phyloP scores from a whole-genome alignment of 345 rosid genomes.

The Eucalyptus marginata region DNA sequence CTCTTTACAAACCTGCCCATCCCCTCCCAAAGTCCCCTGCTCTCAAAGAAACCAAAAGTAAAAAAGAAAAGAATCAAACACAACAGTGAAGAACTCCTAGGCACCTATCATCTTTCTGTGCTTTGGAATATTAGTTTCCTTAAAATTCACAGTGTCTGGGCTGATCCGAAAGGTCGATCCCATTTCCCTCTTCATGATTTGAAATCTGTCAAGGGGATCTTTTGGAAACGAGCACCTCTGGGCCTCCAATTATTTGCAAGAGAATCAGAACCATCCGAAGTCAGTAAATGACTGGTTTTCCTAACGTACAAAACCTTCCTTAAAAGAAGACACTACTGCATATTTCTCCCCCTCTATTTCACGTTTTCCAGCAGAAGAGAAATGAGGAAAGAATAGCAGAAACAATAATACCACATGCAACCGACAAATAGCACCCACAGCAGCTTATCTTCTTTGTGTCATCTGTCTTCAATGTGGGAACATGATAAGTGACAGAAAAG shows the following conservation, averaged over 20 bases:
- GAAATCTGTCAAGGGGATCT: not conserved
- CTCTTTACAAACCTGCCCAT: not conserved
- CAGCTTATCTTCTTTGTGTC: slow-evolving; percentile 65
- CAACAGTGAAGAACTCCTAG: too few species aligned
- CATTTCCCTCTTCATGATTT: not conserved
- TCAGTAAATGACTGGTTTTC: not conserved
- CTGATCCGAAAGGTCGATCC: not conserved
- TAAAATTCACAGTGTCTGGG: not conserved
- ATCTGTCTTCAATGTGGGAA: slow-evolving; percentile 60
- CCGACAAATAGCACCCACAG: not conserved
- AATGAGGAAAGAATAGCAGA: not conserved
- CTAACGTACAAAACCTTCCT: not conserved
- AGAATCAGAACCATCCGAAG: not conserved
- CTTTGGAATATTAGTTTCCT: not conserved
- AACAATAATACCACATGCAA: not conserved
- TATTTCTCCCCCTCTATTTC: not conserved
- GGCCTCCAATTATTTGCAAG: not conserved
- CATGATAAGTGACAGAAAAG: slow-evolving; percentile 55
- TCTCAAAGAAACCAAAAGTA: not conserved
- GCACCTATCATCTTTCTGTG: not conserved
- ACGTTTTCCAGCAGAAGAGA: not conserved
- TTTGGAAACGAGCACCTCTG: not conserved
- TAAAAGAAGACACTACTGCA: not conserved
- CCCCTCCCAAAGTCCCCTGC: not conserved
- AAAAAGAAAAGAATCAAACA: too few species aligned